Base-by-base conservation (phyloP, 2,329 filamentous ascomycete genomes). In the Chaetoscypha palmicola region DNA sequence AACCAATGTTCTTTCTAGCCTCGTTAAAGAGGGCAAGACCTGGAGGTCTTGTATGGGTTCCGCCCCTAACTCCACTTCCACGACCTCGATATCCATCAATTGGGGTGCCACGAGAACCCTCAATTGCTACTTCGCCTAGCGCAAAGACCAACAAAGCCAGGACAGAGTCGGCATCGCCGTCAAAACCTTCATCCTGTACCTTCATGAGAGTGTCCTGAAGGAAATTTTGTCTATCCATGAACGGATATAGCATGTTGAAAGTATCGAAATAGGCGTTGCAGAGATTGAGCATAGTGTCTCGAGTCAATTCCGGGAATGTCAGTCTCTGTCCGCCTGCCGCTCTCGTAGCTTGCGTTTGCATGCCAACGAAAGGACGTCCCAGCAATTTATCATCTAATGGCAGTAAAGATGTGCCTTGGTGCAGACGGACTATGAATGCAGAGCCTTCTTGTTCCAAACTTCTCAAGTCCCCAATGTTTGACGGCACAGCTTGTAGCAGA, bases 11-110 rank as follows among this genome's bases (percentile, higher is more conserved):
- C 46, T 69, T 71, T 39, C 77, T 68, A 12, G 76, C 78, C 58
- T 81, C 77, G 49, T 81, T 81, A 61, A 81, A 81, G 26, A 79
- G 67, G 1, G 68, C 67, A 2, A 81, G 57, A 0, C 78, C 78
- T 0, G 78, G 77, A 2, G 77, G 77, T 14, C 64, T 64, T 11
- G 67, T 64, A 2, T 60, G 52, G 2, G 69, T 67, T 1, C 74
- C 73, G 10, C 75, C 76, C 31, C 70, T 69, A 19, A 79, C 63
- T 2, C 75, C 74, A 52, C 74, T 76, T 1, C 66, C 58, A 1
- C 66, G 65, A 10, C 69, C 68, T 30, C 71, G 66, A 40, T 67
- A 62, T 4, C 61, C 55, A 36, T 65, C 63, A 31, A 75, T 62
- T 2, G 76, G 68, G 12, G 62, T 57, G 11, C 72, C 73, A 22